Evolutionary conservation across 225 moss, liverwort and hornwort genomes (phyloP).

Genomic region (Physcomitrellopsis africana): DNA sequence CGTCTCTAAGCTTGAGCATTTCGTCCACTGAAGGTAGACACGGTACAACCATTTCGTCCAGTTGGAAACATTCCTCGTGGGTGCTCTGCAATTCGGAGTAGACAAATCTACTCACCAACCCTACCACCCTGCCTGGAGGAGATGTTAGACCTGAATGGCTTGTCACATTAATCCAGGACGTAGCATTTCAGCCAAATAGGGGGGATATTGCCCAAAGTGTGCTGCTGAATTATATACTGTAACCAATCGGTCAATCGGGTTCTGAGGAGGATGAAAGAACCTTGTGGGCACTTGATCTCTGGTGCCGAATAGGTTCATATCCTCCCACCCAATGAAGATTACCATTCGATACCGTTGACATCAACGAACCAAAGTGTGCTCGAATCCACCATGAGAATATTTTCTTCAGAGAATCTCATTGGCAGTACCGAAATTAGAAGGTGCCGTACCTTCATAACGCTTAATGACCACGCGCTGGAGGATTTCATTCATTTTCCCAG

Average conservation of each 20-base stretch:
- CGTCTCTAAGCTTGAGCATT: neutral
- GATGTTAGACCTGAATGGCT: conserved; percentile 12
- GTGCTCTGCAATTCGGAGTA: neutral
- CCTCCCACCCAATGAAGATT: conserved; percentile 3
- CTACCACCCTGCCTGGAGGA: neutral
- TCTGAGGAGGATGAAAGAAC: conserved; percentile 6
- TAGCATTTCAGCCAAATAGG: neutral
- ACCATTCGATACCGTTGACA: neutral
- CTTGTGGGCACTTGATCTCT: too few relatives aligned
- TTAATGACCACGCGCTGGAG: neutral
- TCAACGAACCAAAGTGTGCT: neutral
- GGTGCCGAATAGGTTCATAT: neutral
- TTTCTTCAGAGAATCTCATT: neutral
- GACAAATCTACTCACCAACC: neutral
- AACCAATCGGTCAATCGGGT: neutral
- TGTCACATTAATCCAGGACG: neutral
- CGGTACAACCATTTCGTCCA: conserved; percentile 4
- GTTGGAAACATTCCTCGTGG: neutral
- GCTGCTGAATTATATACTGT: neutral
- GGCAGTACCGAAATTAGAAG: conserved; percentile 7
- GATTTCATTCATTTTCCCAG: conserved; percentile 50
- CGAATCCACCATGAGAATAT: neutral
- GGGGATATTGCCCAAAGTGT: neutral
- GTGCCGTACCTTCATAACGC: conserved; percentile 1
- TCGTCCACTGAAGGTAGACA: neutral